A percentile compares a stretch with the other conserved stretches of the same genome.
Conservation (phyloP, 768 basidiomycete genomes). For the Collybiopsis luxurians region DNA sequence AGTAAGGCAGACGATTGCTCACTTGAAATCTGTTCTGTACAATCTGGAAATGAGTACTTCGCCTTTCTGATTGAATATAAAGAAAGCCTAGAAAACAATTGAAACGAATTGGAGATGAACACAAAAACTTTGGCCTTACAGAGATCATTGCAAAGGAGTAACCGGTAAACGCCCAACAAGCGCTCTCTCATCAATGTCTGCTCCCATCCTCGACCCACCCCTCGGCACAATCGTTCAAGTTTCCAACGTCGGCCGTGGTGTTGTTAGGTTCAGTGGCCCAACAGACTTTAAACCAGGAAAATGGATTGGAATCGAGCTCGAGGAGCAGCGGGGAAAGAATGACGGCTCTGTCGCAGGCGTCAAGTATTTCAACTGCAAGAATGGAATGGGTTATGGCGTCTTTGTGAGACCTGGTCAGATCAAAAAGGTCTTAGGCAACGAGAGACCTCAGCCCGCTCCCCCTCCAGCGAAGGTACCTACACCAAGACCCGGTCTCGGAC, state of each 20-base stretch:
- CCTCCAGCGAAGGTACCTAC: conserved; percentile 5
- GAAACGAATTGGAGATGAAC: too few species aligned
- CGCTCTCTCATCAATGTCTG: too few species aligned
- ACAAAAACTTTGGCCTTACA: too few species aligned
- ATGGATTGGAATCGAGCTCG: conserved; percentile 94
- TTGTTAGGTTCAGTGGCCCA: conserved; percentile 81
- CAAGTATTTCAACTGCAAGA: conserved; percentile 77
- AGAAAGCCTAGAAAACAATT: conserved; percentile 92
- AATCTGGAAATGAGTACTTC: conserved; percentile 97
- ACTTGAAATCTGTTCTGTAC: conserved; percentile 98
- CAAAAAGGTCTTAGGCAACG: conserved; percentile 52
- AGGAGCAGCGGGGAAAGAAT: conserved; percentile 88
- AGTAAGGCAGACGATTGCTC: too few species aligned
- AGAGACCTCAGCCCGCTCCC: conserved; percentile 33
- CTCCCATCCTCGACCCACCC: conserved; percentile 17
- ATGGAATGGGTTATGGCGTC: conserved; percentile 63
- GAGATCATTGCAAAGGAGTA: too few species aligned
- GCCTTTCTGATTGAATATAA: conserved; percentile 99
- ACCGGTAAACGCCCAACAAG: too few species aligned
- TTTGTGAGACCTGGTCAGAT: conserved; percentile 89
- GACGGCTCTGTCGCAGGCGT: conserved; percentile 83
- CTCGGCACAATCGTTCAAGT: conserved; percentile 80
- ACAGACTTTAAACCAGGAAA: conserved; percentile 86
- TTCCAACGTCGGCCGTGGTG: conserved; percentile 68
- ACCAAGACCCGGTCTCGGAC: conserved; percentile 28